Base-by-base conservation (phyloP, 2,329 filamentous ascomycete genomes). In the Proliferodiscus dingleyae region DNA sequence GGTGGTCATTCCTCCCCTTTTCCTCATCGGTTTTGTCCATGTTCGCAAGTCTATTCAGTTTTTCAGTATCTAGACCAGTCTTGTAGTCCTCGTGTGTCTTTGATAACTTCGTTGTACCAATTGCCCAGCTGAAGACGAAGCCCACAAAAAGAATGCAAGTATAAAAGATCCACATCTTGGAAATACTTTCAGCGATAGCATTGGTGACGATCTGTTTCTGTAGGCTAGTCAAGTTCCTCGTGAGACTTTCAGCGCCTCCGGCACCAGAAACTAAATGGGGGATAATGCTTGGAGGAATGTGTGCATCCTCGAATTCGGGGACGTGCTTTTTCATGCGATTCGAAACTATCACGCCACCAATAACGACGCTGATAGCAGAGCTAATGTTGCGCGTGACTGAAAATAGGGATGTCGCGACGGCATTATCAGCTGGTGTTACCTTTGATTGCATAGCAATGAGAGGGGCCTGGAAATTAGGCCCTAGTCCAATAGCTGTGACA, bases 391-490 rank as follows among this genome's bases (percentile, higher is more conserved):
- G 79, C 8, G 82, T 71, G 58, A 86, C 85, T 10, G 37, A 41
- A 15, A 84, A 81, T 2, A 78, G 80, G 1, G 80, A 74, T 0
- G 81, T 85, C 0, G 77, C 81, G 2, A 79, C 74, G 18, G 78
- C 83, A 36, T 83, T 81, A 52, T 86, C 81, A 22, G 72, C 70
- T 37, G 72, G 73, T 23, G 76, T 70, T 23, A 84, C 71, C 33
- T 77, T 73, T 23, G 78, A 77, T 61, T 87, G 83, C 9, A 86
- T 68, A 0, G 81, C 81, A 41, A 87, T 80, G 9, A 87, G 70
- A 2, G 82, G 81, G 1, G 75, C 70, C 59, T 87, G 81, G 64
- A 87, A 85, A 57, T 81, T 78, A 7, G 80, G 78, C 0, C 82
- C 83, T 6, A 81, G 68, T n/a, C 81, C 81, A 5, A 81, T 64